Conservation (phyloP, 1,139 yeast genomes). For the Yamadazyma aaseri region DNA sequence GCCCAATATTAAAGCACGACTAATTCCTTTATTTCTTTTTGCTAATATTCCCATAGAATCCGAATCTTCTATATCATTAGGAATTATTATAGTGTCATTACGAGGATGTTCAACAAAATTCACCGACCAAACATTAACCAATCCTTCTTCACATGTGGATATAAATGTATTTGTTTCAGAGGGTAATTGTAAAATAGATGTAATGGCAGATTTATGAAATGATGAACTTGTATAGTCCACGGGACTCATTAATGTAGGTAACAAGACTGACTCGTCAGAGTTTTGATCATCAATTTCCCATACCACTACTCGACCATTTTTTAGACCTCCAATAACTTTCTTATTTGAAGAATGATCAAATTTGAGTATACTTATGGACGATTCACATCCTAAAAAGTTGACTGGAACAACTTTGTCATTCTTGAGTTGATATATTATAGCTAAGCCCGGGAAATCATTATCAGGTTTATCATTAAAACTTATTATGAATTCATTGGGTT, state of each 20-base stretch:
- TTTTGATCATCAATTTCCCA: conserved; percentile 32
- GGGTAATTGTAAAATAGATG: conserved; percentile 11
- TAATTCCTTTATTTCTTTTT: conserved; percentile 5
- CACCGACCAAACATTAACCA: conserved; percentile 42
- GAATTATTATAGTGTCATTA: conserved; percentile 7
- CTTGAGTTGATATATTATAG: conserved; percentile 6
- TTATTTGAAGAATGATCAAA: conserved; percentile 31
- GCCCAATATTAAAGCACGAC: conserved; percentile 7
- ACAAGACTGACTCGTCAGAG: conserved; percentile 13
- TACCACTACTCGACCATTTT: conserved; percentile 36
- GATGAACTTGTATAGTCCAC: conserved; percentile 12
- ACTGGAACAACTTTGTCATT: conserved; percentile 11
- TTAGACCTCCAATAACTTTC: conserved; percentile 37
- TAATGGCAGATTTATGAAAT: conserved; percentile 12
- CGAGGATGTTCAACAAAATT: conserved; percentile 20
- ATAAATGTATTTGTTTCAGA: conserved; percentile 21
- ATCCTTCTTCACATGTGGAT: conserved; percentile 35
- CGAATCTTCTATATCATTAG: conserved; percentile 6
- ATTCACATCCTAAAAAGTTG: conserved; percentile 33
- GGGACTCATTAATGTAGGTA: conserved; percentile 33
- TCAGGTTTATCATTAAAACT: conserved; percentile 5
- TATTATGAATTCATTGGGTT: conserved; percentile 5
- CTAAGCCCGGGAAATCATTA: conserved; percentile 12
- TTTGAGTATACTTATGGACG: conserved; percentile 29
- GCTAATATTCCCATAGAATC: conserved; percentile 7